Evolutionary conservation across 768 basidiomycete species (phyloP), one percentile per base, ranked within the genome.

Genomic region (Ephemerocybe angulata): DNA sequence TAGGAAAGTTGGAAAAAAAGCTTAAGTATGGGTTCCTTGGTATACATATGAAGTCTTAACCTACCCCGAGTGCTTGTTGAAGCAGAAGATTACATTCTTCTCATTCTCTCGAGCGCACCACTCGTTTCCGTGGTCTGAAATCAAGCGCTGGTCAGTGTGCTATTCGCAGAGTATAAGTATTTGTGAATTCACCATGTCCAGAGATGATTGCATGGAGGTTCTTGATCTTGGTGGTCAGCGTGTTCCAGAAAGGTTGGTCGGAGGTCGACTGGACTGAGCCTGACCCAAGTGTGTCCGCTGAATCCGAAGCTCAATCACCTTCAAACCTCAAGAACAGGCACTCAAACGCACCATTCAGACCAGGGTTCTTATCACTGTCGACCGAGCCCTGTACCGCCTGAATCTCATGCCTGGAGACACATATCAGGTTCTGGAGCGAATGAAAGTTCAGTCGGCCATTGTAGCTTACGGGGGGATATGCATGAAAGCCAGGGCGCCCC

Each of bases 51-150:
- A 47, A 47, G 12, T 47, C 24, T 24, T 25, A 3, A 63, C 72
- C 12, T 59, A 87, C 83, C 87, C 88, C 1, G 86, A 85, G 63
- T 90, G 88, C 65, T 90, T 90, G 62, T 79, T 77, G 58, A 90
- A 91, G 64, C 88, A 91, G 65, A 89, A 88, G 0, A 87, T 78
- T 8, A 86, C 77, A 37, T 80, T 70, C 57, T 82, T 82, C 3
- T 74, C 76, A 1, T 78, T 77, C 56, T 88, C 85, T 17, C 86
- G 81, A 7, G 80, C 79, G 57, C 88, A 90, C 88, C 88, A 90
- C 65, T 89, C 87, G 55, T 90, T 78, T 1, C 88, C 88, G 58
- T 90, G 88, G 63, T 87, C 88, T 87, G 15, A 40, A 27, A 24
- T 52, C 3, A 51, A n/a, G 17, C 12, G 1, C 24, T 21, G 54